Base-by-base conservation (phyloP, 1,139 yeast species). In the Nakaseomyces bracarensis region DNA sequence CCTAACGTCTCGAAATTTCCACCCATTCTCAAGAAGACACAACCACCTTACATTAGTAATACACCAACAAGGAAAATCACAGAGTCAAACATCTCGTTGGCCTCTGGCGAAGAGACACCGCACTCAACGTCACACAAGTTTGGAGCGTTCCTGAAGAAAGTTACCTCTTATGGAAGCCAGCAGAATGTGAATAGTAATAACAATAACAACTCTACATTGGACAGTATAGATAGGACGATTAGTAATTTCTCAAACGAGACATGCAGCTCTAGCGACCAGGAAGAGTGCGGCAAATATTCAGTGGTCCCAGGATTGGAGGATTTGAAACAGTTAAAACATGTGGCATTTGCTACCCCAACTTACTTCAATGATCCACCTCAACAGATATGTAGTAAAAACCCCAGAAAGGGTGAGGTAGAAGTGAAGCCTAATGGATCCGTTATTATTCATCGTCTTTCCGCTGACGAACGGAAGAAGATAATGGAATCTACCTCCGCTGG, bases 351-450 rank as follows among this genome's bases (percentile, higher is more conserved):
- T 39, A 71, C 80, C 16, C 76, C 79, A 23, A 81, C 86, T 0
- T 82, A 82, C 55, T 73, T 77, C 45, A 77, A 79, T 45, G 84
- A 78, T 50, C 85, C 85, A 0, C 85, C 84, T 1, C 85, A 79
- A 49, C 84, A 78, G 47, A 78, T 79, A 26, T 82, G 83, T 8
- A 74, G 81, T 7, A 64, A 81, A 52, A 69, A 64, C 36, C 85
- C 85, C n/a, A 63, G 83, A 51, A 71, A 71, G 50, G 85, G 85
- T 20, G 81, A 79, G 55, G 91, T 82, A 5, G 89, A 81, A 52
- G 67, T 82, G 3, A 61, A 72, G 39, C 61, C 73, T 3, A 75
- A 75, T 53, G 91, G 91, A 0, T 68, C 72, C 2, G 68, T 80
- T 11, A 69, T 74, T 11, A 70, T 82, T 18, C 79, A 79, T 50